Conservation (phyloP, 2,329 filamentous ascomycete genomes). For the Diaporthe ilicicola region DNA sequence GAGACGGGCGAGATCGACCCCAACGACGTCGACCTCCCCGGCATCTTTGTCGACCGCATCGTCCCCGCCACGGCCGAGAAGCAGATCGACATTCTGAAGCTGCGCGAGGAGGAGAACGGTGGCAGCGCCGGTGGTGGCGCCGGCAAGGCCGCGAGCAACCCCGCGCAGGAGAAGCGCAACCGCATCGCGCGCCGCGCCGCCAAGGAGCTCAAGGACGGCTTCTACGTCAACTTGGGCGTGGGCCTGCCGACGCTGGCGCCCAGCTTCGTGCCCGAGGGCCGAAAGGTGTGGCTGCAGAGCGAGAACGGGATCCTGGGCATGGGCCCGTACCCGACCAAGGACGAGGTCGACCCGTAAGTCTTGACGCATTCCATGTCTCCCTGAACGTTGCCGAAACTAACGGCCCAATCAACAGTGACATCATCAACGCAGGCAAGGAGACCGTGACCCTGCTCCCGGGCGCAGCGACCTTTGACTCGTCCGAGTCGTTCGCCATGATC, state of each 20-base stretch:
- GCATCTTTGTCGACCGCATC: slow-evolving; percentile 84
- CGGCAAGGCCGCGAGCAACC: slow-evolving; percentile 49
- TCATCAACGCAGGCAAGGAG: slow-evolving; percentile 89
- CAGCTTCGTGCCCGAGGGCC: slow-evolving; percentile 72
- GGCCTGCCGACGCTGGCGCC: slow-evolving; percentile 86
- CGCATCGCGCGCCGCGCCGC: slow-evolving; percentile 81
- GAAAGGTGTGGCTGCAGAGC: slow-evolving; percentile 83
- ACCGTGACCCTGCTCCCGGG: slow-evolving; percentile 83
- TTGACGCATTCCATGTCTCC: too few species aligned
- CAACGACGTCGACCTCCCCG: slow-evolving; percentile 79
- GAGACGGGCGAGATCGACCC: slow-evolving; percentile 76
- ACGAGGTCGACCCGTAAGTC: slow-evolving; percentile 70
- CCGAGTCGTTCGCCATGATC: slow-evolving; percentile 89
- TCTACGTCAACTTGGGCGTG: slow-evolving; percentile 83
- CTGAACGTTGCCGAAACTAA: background rate
- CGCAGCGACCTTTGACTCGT: slow-evolving; percentile 79
- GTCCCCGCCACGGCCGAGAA: slow-evolving; percentile 77
- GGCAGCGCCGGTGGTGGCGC: slow-evolving; percentile 43
- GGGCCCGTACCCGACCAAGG: slow-evolving; percentile 79
- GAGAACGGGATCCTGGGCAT: slow-evolving; percentile 89
- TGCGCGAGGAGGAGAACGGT: slow-evolving; percentile 54
- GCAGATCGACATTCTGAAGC: slow-evolving; percentile 74
- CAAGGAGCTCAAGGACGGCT: slow-evolving; percentile 82
- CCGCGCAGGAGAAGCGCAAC: slow-evolving; percentile 65
- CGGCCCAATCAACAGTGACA: slow-evolving; percentile 56